These are phyloP conservation scores for Vitis rotundifolia DNA, from an alignment of 164 flowering plant genomes.

Conservation along the genomic window DNA sequence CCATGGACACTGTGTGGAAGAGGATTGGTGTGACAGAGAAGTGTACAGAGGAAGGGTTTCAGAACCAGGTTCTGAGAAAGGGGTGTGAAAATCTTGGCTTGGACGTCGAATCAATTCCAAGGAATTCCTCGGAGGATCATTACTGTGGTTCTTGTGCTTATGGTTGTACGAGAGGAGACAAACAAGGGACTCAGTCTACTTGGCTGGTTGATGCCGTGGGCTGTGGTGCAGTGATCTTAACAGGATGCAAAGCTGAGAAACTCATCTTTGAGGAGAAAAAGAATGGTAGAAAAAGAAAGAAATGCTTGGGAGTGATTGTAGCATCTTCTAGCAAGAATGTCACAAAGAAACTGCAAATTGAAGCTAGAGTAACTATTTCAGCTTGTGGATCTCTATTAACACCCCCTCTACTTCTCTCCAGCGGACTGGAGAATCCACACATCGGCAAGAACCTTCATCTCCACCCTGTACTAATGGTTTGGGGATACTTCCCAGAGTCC, in stretches of 20 bases:
- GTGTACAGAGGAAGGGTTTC: slow-evolving; percentile 54
- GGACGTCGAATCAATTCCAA: slow-evolving; percentile 40
- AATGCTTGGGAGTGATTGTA: slow-evolving; percentile 57
- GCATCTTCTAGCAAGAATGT: slow-evolving; percentile 18
- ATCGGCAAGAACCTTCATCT: slow-evolving; percentile 66
- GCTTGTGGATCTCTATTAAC: slow-evolving; percentile 67
- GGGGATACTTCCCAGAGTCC: slow-evolving; percentile 71
- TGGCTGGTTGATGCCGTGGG: slow-evolving; percentile 76
- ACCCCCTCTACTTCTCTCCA: slow-evolving; percentile 56
- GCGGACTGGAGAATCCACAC: slow-evolving; percentile 59
- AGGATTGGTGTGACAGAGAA: slow-evolving; percentile 56
- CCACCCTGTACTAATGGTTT: slow-evolving; percentile 54
- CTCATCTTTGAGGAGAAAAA: slow-evolving; percentile 29
- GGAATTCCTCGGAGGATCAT: slow-evolving; percentile 53
- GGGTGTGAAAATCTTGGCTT: slow-evolving; percentile 67
- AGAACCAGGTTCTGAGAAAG: slow-evolving; percentile 53
- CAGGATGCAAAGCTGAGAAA: slow-evolving; percentile 59
- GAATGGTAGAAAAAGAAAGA: slow-evolving; percentile 22
- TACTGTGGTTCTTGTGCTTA: slow-evolving; percentile 64
- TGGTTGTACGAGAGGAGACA: slow-evolving; percentile 64
- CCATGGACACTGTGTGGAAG: slow-evolving; percentile 62
- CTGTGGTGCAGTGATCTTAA: slow-evolving; percentile 55
- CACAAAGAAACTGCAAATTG: slow-evolving; percentile 42
- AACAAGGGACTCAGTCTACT: slow-evolving; percentile 58
- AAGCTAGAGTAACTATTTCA: slow-evolving; percentile 49